Evolutionary conservation across 441 rosid species (phyloP), one percentile per base, ranked within the genome.

Genomic region (Brassica balearica): DNA sequence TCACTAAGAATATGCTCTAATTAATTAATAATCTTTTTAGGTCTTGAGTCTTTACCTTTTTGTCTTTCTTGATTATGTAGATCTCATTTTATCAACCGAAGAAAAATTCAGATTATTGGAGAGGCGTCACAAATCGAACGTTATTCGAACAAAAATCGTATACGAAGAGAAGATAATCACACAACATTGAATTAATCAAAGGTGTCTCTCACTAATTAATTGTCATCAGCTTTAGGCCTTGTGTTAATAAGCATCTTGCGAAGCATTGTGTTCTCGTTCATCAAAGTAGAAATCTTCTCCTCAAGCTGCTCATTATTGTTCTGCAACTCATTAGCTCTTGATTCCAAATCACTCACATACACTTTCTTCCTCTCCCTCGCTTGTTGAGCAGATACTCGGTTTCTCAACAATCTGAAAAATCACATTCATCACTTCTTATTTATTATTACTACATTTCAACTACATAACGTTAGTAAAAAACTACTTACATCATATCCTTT

Each of bases 301-400:
- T 92, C 91, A 12, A 92, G 80, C 74, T 84, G 83, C 7, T 84
- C 86, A 79, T 92, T 92, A 0, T 12, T 81, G 73, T 89, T 87
- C 73, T 86, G 84, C 84, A 92, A 76, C 53, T 87, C 90, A 5
- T 71, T 79, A 74, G 87, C 92, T 77, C 82, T 87, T 17, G 81
- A 65, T 82, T 92, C 97, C 74, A 92, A 59, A 2, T 92, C 93
- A 73, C 74, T 88, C 66, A 91, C 86, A 32, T 91, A 90, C 4
- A 85, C 87, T 78, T 92, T 92, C 86, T 90, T 92, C 85, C 97
- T 90, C 74, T 92, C 97, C 68, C 97, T 76, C 2, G 97, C 97
- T 87, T 90, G 92, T 66, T 90, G 97, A 1, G 95, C 97, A 1
- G 97, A 92, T 4, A 92, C 97, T 71, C 97, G 82, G 32, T 92